phyloP scores from a whole-genome alignment of 306 rosid species.

The Adenanthera pavonina region DNA sequence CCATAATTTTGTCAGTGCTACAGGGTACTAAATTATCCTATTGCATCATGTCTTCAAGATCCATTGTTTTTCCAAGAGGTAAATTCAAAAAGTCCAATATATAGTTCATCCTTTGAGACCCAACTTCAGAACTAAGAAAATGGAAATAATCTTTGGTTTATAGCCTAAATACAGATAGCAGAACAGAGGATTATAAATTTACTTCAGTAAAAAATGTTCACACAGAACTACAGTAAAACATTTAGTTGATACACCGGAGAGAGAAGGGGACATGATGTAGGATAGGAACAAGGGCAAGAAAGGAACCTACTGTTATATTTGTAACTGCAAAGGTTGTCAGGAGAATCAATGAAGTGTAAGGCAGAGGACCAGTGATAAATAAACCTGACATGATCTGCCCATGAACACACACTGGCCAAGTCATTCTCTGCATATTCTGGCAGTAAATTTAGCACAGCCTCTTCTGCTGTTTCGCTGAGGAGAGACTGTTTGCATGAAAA shows the following conservation, averaged over 20 bases:
- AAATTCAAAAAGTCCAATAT: too few relatives aligned
- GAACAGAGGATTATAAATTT: background rate
- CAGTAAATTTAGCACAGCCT: constrained; percentile 67
- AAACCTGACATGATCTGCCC: constrained; percentile 74
- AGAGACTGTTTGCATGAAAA: constrained; percentile 65
- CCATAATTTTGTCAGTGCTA: background rate
- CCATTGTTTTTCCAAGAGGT: too few relatives aligned
- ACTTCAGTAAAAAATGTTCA: background rate
- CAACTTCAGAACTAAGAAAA: background rate
- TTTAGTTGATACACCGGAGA: too few relatives aligned
- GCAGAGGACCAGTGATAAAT: constrained; percentile 75
- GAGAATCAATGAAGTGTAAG: constrained; percentile 80
- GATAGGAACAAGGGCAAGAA: background rate
- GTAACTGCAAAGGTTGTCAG: constrained; percentile 65
- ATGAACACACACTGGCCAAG: constrained; percentile 62
- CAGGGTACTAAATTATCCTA: background rate
- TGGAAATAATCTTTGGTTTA: background rate
- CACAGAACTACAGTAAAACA: too few relatives aligned
- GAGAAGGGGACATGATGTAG: background rate
- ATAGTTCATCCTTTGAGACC: background rate
- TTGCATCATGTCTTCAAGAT: too few relatives aligned
- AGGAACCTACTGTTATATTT: constrained; percentile 51
- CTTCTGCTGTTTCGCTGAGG: constrained; percentile 56
- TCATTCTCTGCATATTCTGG: constrained; percentile 62
- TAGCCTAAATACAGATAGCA: background rate